Conservation (phyloP, 108 stramenopile genomes). For the Pseudonitzschia multiseries region DNA sequence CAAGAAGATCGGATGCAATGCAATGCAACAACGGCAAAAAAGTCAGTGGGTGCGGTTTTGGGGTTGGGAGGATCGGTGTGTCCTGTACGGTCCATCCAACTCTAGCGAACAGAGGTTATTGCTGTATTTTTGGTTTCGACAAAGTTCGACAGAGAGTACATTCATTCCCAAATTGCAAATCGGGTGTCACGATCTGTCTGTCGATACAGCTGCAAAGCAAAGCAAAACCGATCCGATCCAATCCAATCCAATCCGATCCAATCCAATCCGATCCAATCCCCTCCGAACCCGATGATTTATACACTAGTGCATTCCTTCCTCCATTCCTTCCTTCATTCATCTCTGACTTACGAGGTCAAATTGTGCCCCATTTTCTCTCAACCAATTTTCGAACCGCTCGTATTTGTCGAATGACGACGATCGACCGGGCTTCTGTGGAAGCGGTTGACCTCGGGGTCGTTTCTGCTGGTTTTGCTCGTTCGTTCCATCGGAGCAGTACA, state of each 20-base stretch:
- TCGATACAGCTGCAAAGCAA: no score
- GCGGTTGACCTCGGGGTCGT: background rate
- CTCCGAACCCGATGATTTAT: no score
- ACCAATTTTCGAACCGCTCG: conserved; percentile 79
- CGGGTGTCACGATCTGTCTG: no score
- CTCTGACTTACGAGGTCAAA: conserved; percentile 61
- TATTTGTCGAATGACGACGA: conserved; percentile 56
- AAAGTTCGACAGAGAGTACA: background rate
- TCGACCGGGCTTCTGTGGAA: background rate
- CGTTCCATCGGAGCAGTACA: background rate
- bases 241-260: no score
- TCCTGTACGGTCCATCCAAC: no score
- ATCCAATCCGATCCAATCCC: no score
- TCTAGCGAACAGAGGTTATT: no score
- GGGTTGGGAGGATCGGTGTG: no score
- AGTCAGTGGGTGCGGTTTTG: background rate
- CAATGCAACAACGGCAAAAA: background rate
- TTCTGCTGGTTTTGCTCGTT: conserved; percentile 8
- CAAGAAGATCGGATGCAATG: background rate
- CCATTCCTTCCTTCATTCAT: no score
- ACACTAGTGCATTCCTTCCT: no score
- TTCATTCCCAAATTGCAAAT: background rate
- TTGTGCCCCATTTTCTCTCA: conserved; percentile 76
- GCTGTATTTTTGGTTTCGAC: no score
- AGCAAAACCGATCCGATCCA: no score